Evolutionary conservation across 805 yeast genomes (phyloP).

Genomic region (Ogataea methylovora): DNA sequence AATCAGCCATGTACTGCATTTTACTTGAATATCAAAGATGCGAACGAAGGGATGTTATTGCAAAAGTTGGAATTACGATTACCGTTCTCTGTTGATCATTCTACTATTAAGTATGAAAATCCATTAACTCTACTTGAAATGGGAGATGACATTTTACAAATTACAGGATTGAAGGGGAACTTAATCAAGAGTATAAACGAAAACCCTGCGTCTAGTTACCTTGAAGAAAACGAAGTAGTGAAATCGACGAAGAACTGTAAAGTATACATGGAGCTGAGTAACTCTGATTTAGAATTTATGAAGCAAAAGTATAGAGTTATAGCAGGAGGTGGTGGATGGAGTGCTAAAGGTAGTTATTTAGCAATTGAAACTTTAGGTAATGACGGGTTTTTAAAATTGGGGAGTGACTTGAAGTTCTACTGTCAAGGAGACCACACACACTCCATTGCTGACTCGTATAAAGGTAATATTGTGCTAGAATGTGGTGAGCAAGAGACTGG

Average conservation of each 20-base stretch:
- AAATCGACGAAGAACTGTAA: constrained; percentile 14
- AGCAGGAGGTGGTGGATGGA: constrained; percentile 8
- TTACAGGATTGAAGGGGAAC: constrained; percentile 50
- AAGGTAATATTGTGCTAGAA: too few species aligned
- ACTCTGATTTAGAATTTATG: background rate
- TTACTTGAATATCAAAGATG: background rate
- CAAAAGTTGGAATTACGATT: background rate
- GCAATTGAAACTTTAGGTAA: constrained; percentile 3
- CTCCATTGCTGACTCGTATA: too few species aligned
- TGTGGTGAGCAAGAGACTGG: too few species aligned
- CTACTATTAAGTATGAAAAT: too few species aligned
- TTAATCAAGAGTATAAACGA: constrained; percentile 49
- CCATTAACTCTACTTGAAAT: too few species aligned
- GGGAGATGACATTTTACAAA: too few species aligned
- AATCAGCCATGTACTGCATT: background rate
- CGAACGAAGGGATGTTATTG: background rate
- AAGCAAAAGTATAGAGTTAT: constrained; percentile 2
- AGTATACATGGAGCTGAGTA: too few species aligned
- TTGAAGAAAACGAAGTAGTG: constrained; percentile 38
- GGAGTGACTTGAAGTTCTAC: too few species aligned
- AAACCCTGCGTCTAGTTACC: constrained; percentile 47
- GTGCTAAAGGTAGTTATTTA: constrained; percentile 1
- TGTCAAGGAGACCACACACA: too few species aligned
- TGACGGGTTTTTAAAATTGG: constrained; percentile 22
- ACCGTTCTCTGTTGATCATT: too few species aligned